A percentile compares a stretch with the other conserved stretches of the same genome.
Conservation (phyloP, 352 stramenopile genomes). For the Blastocystis sp. region DNA sequence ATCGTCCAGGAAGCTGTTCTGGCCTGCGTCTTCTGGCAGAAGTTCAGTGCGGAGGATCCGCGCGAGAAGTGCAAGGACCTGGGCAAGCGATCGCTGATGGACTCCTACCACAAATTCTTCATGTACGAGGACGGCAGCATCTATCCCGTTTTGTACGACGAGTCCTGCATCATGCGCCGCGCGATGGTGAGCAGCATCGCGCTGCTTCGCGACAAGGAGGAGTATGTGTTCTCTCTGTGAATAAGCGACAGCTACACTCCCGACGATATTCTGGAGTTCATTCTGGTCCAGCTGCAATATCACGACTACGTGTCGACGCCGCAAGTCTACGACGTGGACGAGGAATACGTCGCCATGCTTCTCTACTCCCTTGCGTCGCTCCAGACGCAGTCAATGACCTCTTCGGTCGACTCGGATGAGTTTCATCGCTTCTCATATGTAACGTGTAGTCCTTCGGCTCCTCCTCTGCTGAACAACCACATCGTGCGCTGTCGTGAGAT, state of each 20-base stretch:
- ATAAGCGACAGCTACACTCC: not conserved
- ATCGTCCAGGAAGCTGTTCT: not conserved
- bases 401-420: not conserved
- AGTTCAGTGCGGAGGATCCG: not conserved
- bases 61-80: not conserved
- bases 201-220: not conserved
- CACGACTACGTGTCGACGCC: slow-evolving; percentile 1
- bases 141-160: not conserved
- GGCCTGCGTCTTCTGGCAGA: not conserved
- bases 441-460: not conserved
- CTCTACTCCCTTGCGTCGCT: not conserved
- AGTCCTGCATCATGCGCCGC: not conserved
- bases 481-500: not conserved
- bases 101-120: not conserved
- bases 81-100: not conserved
- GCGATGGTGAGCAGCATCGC: not conserved
- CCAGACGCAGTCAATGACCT: not conserved
- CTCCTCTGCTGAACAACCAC: not conserved
- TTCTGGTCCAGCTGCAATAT: not conserved
- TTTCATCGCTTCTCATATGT: not conserved
- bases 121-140: not conserved
- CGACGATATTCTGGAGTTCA: not conserved
- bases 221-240: not conserved
- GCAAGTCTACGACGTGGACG: not conserved
- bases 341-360: not conserved